Conservation (phyloP, 2,329 filamentous ascomycete genomes). For the Trichoderma sp. region DNA sequence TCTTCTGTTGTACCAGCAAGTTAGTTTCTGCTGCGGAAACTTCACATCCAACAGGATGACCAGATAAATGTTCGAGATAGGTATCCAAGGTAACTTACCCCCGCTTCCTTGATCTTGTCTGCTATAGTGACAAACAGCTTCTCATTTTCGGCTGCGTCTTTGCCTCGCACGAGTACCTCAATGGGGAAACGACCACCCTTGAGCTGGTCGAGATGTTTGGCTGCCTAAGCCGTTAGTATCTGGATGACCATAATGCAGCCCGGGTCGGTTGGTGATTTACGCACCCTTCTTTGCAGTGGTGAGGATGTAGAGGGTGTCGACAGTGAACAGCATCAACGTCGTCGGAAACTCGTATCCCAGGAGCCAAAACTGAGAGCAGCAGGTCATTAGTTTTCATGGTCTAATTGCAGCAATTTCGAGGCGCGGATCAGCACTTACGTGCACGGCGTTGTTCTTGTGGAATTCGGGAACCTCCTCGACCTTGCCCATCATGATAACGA, state of each 20-base stretch:
- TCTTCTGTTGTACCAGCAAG: slow-evolving; percentile 62
- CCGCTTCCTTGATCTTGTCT: slow-evolving; percentile 83
- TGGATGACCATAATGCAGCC: neutral
- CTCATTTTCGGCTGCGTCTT: slow-evolving; percentile 88
- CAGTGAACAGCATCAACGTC: slow-evolving; percentile 89
- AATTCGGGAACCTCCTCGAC: slow-evolving; percentile 85
- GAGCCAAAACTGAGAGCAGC: slow-evolving; percentile 79
- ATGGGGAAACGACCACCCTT: slow-evolving; percentile 92
- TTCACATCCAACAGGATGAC: neutral
- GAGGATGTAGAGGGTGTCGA: slow-evolving; percentile 85
- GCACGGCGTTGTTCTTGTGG: slow-evolving; percentile 94
- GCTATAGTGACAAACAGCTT: slow-evolving; percentile 85
- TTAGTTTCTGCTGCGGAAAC: slow-evolving; percentile 20
- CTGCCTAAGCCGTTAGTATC: slow-evolving; percentile 50
- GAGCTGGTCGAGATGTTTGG: slow-evolving; percentile 88
- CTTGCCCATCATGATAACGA: slow-evolving; percentile 92
- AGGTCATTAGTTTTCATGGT: neutral
- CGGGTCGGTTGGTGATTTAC: slow-evolving; percentile 39
- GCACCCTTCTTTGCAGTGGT: slow-evolving; percentile 97
- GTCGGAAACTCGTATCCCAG: slow-evolving; percentile 98
- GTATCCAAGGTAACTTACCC: slow-evolving; percentile 60
- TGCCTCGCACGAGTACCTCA: slow-evolving; percentile 88
- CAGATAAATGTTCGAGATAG: neutral
- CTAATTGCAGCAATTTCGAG: neutral
- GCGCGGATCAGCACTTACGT: slow-evolving; percentile 61